Conservation (phyloP, 1,284 basidiomycete species). For the Ganoderma resinaceum region DNA sequence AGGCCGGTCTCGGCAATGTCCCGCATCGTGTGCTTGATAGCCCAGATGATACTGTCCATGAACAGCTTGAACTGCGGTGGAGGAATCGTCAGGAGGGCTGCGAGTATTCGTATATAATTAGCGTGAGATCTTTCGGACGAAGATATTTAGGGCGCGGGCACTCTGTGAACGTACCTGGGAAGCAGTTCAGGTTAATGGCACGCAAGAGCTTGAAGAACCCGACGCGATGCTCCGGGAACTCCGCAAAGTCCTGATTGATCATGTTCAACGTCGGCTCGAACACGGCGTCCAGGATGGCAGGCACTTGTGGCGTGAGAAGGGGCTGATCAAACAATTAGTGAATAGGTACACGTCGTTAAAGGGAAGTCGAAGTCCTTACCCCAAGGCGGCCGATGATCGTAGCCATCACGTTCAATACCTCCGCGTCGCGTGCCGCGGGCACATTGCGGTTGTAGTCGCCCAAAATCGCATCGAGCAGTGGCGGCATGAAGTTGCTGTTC, state of each 20-base stretch:
- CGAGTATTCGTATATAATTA: conserved; percentile 19
- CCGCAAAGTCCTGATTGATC: conserved; percentile 99
- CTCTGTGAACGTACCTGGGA: conserved; percentile 73
- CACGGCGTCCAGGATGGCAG: conserved; percentile 94
- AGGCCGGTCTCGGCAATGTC: conserved; percentile 97
- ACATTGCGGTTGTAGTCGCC: conserved; percentile 98
- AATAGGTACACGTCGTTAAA: background rate
- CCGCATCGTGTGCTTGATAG: conserved; percentile 99
- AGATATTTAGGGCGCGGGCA: conserved; percentile 3
- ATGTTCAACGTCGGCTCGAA: conserved; percentile 98
- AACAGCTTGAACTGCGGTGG: conserved; percentile 97
- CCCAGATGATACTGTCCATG: conserved; percentile 99
- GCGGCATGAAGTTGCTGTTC: conserved; percentile 93
- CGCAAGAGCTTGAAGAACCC: conserved; percentile 98
- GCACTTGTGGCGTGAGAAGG: conserved; percentile 93
- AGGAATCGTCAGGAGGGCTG: conserved; percentile 87
- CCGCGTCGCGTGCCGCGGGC: conserved; percentile 93
- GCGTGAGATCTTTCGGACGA: conserved; percentile 9
- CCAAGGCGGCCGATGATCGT: conserved; percentile 92
- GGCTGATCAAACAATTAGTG: conserved; percentile 49
- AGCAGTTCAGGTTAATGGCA: conserved; percentile 94
- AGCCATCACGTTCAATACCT: conserved; percentile 98
- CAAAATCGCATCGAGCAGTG: conserved; percentile 94
- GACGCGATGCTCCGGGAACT: conserved; percentile 97
- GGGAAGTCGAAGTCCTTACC: conserved; percentile 52